Conservation (phyloP, 495 filamentous ascomycete genomes). For the Penicillium taxi region DNA sequence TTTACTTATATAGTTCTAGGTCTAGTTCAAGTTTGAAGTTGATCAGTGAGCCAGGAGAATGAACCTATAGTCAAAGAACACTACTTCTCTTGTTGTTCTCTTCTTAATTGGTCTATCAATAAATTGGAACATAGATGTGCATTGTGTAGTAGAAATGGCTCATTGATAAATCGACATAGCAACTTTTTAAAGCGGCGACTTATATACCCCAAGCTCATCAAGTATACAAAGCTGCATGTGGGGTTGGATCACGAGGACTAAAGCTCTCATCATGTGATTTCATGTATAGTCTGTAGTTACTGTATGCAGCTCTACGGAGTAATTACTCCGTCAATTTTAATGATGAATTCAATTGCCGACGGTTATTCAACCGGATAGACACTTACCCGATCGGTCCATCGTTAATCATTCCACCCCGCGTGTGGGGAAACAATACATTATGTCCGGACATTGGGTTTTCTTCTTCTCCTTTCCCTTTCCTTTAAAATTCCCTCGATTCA, state of each 20-base stretch:
- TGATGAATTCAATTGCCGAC: conserved; percentile 22
- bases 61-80: background rate
- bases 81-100: background rate
- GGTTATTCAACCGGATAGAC: conserved; percentile 14
- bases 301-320: background rate
- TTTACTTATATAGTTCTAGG: too few species aligned
- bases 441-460: background rate
- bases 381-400: conserved; percentile 2
- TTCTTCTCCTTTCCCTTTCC: background rate
- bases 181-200: too few species aligned
- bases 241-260: background rate
- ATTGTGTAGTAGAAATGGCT: too few species aligned
- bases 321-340: background rate
- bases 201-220: too few species aligned
- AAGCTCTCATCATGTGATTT: background rate
- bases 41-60: background rate
- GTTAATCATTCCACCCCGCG: conserved; percentile 8
- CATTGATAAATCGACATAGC: too few species aligned
- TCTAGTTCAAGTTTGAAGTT: background rate
- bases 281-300: background rate
- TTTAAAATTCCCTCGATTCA: background rate
- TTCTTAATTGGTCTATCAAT: too few species aligned
- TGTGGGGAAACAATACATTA: conserved; percentile 12
- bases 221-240: background rate
- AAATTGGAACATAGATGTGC: too few species aligned